These are phyloP conservation scores for Pilobolus umbonatus DNA, from an alignment of 192 early-diverging fungal species.

Conservation along the genomic window DNA sequence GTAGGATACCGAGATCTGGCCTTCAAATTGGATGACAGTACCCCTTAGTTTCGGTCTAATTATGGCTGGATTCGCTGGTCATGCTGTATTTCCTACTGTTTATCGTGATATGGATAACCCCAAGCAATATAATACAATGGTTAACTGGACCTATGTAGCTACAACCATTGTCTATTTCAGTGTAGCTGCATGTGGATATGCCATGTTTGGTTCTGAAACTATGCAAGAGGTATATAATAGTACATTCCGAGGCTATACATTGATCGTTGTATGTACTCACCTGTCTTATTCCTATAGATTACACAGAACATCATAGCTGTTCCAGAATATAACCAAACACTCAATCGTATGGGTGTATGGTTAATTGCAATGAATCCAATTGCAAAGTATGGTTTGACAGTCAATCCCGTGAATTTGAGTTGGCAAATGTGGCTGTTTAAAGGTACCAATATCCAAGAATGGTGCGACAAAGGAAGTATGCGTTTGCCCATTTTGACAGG, in stretches of 20 bases:
- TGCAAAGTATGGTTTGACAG: conserved; percentile 64
- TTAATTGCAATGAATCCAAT: conserved; percentile 68
- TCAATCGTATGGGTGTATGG: conserved; percentile 56
- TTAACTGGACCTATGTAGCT: conserved; percentile 55
- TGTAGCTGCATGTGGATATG: conserved; percentile 54
- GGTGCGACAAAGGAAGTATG: conserved; percentile 16
- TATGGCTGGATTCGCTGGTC: conserved; percentile 54
- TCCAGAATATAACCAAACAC: conserved; percentile 48
- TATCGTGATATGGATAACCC: conserved; percentile 64
- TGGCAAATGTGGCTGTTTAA: conserved; percentile 36
- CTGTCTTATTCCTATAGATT: conserved; percentile 37
- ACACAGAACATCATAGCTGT: conserved; percentile 63
- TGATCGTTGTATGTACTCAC: neutral
- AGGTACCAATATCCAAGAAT: conserved; percentile 19
- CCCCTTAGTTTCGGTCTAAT: conserved; percentile 55
- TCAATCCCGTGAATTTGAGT: conserved; percentile 57
- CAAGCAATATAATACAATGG: conserved; percentile 38
- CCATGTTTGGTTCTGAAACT: conserved; percentile 64
- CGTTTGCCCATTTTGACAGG: conserved; percentile 15
- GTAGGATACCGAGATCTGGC: conserved; percentile 49
- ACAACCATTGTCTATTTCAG: conserved; percentile 49
- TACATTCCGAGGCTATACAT: neutral
- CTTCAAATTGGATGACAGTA: conserved; percentile 37
- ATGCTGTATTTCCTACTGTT: conserved; percentile 66
- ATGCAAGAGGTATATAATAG: conserved; percentile 47